Conservation (phyloP, 352 stramenopile species). For the Phytophthora megakarya region DNA sequence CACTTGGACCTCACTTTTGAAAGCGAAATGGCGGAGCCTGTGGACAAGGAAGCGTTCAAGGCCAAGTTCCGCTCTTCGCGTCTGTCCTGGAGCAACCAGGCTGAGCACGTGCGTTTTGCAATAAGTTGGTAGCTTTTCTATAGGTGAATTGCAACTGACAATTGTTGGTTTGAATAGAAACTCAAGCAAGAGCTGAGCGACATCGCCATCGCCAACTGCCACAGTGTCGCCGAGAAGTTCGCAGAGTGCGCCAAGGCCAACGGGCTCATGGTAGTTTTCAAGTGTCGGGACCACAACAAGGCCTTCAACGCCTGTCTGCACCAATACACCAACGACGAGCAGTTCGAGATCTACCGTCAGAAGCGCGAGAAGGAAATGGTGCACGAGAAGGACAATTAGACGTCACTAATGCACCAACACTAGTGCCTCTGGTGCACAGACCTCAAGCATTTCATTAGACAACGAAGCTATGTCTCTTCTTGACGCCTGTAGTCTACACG, state of each 20-base stretch:
- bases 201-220: conserved; percentile 84
- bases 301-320: conserved; percentile 83
- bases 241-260: conserved; percentile 70
- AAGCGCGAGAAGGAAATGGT: conserved; percentile 64
- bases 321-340: conserved; percentile 77
- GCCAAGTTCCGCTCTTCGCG: conserved; percentile 73
- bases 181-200: conserved; percentile 82
- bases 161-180: conserved; percentile 48
- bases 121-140: background rate
- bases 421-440: background rate
- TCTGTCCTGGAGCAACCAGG: conserved; percentile 85
- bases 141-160: background rate
- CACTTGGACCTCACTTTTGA: conserved; percentile 7
- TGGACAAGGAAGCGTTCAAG: conserved; percentile 80
- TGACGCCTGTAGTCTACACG: background rate
- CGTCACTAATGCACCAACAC: conserved; percentile 5
- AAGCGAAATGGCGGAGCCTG: conserved; percentile 44
- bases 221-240: conserved; percentile 56
- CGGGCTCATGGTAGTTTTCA: conserved; percentile 73
- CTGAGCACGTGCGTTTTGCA: conserved; percentile 64
- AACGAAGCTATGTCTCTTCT: conserved; percentile 1
- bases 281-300: conserved; percentile 73
- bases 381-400: conserved; percentile 16
- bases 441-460: conserved; percentile 26
- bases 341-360: conserved; percentile 72